Percentiles rank a stretch among this genome's conserved stretches.
Evolutionary conservation across 2,329 filamentous ascomycete genomes (phyloP).

Genomic region (Xylariaceae sp.): DNA sequence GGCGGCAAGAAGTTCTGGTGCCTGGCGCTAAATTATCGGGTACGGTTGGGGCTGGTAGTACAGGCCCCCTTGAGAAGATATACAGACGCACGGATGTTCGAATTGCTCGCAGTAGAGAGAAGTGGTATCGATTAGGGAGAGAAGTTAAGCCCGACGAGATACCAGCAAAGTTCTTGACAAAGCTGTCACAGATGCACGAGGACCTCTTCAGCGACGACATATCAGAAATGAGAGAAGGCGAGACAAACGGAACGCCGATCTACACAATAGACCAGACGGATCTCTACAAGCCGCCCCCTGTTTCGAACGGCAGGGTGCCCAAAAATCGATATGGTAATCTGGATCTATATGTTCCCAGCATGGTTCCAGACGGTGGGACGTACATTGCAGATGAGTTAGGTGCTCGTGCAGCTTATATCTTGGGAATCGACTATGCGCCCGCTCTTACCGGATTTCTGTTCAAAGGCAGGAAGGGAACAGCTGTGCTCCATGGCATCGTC

Average conservation of each 20-base stretch:
- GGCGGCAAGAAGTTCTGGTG: slow-evolving; percentile 75
- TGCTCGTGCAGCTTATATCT: slow-evolving; percentile 65
- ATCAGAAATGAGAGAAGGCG: slow-evolving; percentile 35
- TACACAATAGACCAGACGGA: slow-evolving; percentile 65
- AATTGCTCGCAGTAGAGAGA: slow-evolving; percentile 71
- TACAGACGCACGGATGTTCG: slow-evolving; percentile 81
- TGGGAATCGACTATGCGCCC: slow-evolving; percentile 82
- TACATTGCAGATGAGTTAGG: slow-evolving; percentile 64
- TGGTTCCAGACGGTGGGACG: slow-evolving; percentile 78
- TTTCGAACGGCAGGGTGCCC: slow-evolving; percentile 71
- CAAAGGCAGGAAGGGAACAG: slow-evolving; percentile 78
- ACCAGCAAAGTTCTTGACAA: slow-evolving; percentile 70
- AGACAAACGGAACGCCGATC: slow-evolving; percentile 51
- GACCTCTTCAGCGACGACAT: slow-evolving; percentile 37
- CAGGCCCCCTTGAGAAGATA: slow-evolving; percentile 66
- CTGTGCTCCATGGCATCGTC: slow-evolving; percentile 73
- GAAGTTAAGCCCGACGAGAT: slow-evolving; percentile 76
- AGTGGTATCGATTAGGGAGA: slow-evolving; percentile 85
- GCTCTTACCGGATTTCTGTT: slow-evolving; percentile 90
- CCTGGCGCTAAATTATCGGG: slow-evolving; percentile 68
- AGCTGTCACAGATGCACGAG: slow-evolving; percentile 36
- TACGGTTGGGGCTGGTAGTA: slow-evolving; percentile 67
- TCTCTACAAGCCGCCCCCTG: slow-evolving; percentile 69
- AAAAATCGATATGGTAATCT: slow-evolving; percentile 94
- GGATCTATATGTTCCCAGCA: slow-evolving; percentile 85